These are phyloP conservation scores for Rhodotorula sp. DNA, from an alignment of 1,284 basidiomycete species.

Conservation along the genomic window DNA sequence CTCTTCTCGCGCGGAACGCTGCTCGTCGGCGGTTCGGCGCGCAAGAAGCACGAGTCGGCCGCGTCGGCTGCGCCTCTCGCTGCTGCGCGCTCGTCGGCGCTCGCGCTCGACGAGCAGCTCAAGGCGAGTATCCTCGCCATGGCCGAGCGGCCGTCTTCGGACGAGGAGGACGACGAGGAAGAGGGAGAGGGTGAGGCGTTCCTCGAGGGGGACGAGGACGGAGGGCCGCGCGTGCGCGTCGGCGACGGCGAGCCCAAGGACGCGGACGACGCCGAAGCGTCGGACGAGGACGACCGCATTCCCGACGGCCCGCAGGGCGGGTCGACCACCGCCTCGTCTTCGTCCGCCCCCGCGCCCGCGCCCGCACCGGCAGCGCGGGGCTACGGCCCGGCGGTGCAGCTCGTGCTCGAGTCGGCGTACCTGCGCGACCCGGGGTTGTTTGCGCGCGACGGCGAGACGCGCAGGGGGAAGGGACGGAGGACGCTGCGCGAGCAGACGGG, in stretches of 20 bases:
- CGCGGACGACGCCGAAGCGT: slow-evolving; percentile 42
- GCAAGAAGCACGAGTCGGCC: too few relatives aligned
- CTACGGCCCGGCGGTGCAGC: slow-evolving; percentile 43
- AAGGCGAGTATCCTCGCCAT: slow-evolving; percentile 61
- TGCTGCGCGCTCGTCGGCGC: slow-evolving; percentile 52
- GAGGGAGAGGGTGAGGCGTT: slow-evolving; percentile 49
- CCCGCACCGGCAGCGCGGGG: not conserved
- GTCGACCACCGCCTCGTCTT: not conserved
- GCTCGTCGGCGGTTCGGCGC: not conserved
- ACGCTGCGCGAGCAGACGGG: slow-evolving; percentile 68
- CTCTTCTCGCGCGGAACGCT: slow-evolving; percentile 12
- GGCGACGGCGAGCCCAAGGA: slow-evolving; percentile 40
- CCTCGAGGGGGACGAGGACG: slow-evolving; percentile 22
- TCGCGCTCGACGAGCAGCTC: slow-evolving; percentile 26
- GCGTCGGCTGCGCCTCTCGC: not conserved
- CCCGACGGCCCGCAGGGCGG: slow-evolving; percentile 13
- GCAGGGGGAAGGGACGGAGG: slow-evolving; percentile 64
- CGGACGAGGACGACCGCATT: not conserved
- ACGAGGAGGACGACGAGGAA: slow-evolving; percentile 62
- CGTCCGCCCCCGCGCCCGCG: not conserved
- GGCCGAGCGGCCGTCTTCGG: slow-evolving; percentile 63
- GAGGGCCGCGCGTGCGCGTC: slow-evolving; percentile 2
- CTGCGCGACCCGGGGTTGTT: slow-evolving; percentile 71
- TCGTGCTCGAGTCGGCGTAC: slow-evolving; percentile 69
- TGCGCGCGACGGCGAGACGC: slow-evolving; percentile 69